A percentile compares a stretch with the other conserved stretches of the same genome.
Evolutionary conservation across 768 basidiomycete species (phyloP).

Genomic region (Lentinula sp.): DNA sequence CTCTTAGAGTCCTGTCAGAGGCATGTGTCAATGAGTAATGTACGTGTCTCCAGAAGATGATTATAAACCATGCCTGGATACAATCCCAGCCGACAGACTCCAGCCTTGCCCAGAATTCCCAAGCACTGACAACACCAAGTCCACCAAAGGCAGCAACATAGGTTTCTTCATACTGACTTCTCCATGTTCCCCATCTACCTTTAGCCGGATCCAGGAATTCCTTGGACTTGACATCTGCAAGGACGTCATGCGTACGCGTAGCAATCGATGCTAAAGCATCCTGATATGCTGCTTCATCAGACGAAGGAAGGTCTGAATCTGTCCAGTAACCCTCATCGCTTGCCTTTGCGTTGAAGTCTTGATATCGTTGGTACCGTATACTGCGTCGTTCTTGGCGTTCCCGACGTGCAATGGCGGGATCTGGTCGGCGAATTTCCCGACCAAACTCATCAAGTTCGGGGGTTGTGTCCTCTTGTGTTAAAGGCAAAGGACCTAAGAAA

Average conservation of each 20-base stretch:
- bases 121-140: conserved; percentile 56
- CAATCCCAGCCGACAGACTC: conserved; percentile 88
- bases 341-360: conserved; percentile 10
- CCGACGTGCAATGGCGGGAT: conserved; percentile 37
- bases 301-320: conserved; percentile 63
- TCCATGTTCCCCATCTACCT: conserved; percentile 69
- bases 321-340: conserved; percentile 86
- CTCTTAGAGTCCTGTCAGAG: conserved; percentile 38
- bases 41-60: background rate
- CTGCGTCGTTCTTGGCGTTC: conserved; percentile 56
- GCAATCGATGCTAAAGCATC: conserved; percentile 53
- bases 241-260: conserved; percentile 46
- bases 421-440: conserved; percentile 39
- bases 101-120: conserved; percentile 72
- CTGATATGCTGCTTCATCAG: conserved; percentile 66
- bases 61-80: conserved; percentile 50
- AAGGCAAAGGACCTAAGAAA: conserved; percentile 53
- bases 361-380: conserved; percentile 27
- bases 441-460: conserved; percentile 55
- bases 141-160: conserved; percentile 83
- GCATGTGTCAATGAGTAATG: conserved; percentile 5
- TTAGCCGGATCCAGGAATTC: conserved; percentile 79
- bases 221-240: conserved; percentile 77
- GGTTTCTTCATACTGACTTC: conserved; percentile 69
- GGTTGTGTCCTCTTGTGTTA: conserved; percentile 15